Percentiles rank a stretch among this genome's conserved stretches.
phyloP scores from a whole-genome alignment of 768 basidiomycete species.

The Termitomyces titanicus region DNA sequence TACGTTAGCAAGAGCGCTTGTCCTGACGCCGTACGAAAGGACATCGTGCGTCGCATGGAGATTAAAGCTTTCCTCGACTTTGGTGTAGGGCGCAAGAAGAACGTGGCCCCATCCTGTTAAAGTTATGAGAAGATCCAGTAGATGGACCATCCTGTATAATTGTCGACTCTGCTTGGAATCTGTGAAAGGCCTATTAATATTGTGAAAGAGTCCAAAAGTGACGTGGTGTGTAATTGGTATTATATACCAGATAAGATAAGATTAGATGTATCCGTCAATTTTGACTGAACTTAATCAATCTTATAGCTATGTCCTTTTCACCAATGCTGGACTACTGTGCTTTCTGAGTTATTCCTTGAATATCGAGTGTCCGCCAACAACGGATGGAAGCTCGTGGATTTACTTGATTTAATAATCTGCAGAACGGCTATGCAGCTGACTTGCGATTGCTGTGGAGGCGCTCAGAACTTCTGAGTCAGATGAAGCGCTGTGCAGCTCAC shows the following conservation, averaged over 20 bases:
- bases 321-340: no score
- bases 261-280: no score
- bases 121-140: conserved; percentile 50
- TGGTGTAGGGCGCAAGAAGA: conserved; percentile 80
- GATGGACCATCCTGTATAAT: conserved; percentile 6
- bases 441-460: no score
- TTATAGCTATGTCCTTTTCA: no score
- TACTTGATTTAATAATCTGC: no score
- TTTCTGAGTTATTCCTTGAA: not conserved
- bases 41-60: conserved; percentile 90
- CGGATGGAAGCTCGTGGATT: no score
- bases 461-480: no score
- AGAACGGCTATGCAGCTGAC: no score
- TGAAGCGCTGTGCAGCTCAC: no score
- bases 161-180: not conserved
- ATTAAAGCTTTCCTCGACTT: conserved; percentile 97
- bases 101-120: conserved; percentile 62
- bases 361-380: no score
- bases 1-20: conserved; percentile 44
- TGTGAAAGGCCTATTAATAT: not conserved
- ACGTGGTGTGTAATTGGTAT: not conserved
- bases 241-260: not conserved
- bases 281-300: no score
- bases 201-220: not conserved
- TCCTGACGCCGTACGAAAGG: conserved; percentile 64